These are phyloP conservation scores for Yamadazyma friedrichii DNA, from an alignment of 1,139 yeast species.

Conservation along the genomic window DNA sequence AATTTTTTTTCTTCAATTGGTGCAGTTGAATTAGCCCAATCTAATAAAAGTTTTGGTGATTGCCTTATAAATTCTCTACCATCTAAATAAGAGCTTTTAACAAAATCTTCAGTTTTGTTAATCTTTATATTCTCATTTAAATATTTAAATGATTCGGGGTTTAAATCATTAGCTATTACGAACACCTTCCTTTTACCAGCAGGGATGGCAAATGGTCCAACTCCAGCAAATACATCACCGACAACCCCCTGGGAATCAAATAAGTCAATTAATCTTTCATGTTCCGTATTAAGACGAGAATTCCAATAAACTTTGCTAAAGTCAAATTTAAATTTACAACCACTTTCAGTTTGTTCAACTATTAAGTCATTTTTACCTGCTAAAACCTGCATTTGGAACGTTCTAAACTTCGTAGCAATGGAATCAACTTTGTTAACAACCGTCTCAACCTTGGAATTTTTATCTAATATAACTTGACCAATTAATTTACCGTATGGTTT, in stretches of 20 bases:
- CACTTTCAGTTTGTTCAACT: slow-evolving; percentile 88
- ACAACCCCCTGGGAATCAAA: slow-evolving; percentile 66
- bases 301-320: slow-evolving; percentile 97
- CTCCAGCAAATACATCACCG: slow-evolving; percentile 97
- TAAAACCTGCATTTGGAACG: slow-evolving; percentile 89
- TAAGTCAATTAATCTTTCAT: slow-evolving; percentile 66
- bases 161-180: slow-evolving; percentile 89
- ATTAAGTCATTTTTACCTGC: slow-evolving; percentile 76
- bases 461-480: slow-evolving; percentile 89
- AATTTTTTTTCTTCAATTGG: slow-evolving; percentile 27
- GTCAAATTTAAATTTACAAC: slow-evolving; percentile 83
- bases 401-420: slow-evolving; percentile 84
- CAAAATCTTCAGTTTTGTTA: slow-evolving; percentile 65
- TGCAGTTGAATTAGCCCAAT: slow-evolving; percentile 29
- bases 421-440: slow-evolving; percentile 94
- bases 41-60: slow-evolving; percentile 52
- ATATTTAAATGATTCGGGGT: slow-evolving; percentile 79
- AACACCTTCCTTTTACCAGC: slow-evolving; percentile 83
- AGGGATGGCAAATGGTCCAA: slow-evolving; percentile 97
- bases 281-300: slow-evolving; percentile 91
- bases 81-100: slow-evolving; percentile 67
- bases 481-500: slow-evolving; percentile 78
- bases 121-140: slow-evolving; percentile 60
- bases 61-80: slow-evolving; percentile 76
- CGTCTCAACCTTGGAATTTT: slow-evolving; percentile 73